Conservation (phyloP, 805 yeast species). For the Candida coleopterorum region DNA sequence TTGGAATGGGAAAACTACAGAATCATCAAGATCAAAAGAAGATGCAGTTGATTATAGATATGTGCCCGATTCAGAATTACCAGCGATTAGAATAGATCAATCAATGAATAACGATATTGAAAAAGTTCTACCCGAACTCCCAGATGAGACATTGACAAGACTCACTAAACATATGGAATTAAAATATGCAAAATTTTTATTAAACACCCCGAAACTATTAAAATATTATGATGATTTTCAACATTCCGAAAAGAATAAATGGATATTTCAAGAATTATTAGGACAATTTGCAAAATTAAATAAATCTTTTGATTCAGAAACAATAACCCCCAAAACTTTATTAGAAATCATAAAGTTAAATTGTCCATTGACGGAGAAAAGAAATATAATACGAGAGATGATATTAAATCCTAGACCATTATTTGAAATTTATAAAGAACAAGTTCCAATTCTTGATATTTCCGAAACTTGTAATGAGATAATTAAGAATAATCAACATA, state of each 20-base stretch:
- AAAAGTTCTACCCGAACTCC: constrained; percentile 48
- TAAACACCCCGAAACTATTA: constrained; percentile 46
- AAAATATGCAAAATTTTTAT: constrained; percentile 71
- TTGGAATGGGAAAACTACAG: constrained; percentile 79
- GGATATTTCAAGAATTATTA: constrained; percentile 77
- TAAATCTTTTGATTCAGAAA: constrained; percentile 22
- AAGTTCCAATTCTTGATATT: constrained; percentile 26
- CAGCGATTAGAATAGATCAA: constrained; percentile 45
- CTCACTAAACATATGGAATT: constrained; percentile 47
- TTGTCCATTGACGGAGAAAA: constrained; percentile 67
- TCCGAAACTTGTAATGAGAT: constrained; percentile 42
- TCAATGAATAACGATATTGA: constrained; percentile 40
- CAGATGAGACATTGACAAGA: constrained; percentile 51
- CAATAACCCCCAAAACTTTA: constrained; percentile 39
- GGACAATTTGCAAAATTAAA: constrained; percentile 61
- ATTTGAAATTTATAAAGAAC: constrained; percentile 44
- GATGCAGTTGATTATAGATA: constrained; percentile 82
- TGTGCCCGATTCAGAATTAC: constrained; percentile 91
- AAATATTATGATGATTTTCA: constrained; percentile 41
- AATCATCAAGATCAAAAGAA: constrained; percentile 70
- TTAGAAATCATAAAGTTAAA: constrained; percentile 48
- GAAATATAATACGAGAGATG: constrained; percentile 57
- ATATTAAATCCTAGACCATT: constrained; percentile 45
- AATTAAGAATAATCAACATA: constrained; percentile 42
- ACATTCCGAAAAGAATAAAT: constrained; percentile 50